Conservation (phyloP, 495 filamentous ascomycete species). For the Rusavskia elegans region DNA sequence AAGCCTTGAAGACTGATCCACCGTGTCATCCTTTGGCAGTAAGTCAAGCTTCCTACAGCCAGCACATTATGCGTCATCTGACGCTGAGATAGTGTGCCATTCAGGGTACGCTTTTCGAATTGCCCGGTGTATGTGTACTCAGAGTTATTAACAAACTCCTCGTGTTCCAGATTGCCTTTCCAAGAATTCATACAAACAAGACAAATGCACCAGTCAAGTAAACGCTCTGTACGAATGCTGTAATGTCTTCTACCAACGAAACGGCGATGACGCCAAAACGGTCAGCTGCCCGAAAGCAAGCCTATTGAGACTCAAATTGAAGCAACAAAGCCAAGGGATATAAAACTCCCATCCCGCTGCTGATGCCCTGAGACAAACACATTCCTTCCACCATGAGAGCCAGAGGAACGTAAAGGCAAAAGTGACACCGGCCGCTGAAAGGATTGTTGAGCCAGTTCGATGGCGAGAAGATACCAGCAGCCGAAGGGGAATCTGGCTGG, state of each 20-base stretch:
- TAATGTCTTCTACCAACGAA: conserved; percentile 66
- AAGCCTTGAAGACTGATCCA: conserved; percentile 58
- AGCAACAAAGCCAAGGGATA: conserved; percentile 46
- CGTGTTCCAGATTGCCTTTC: conserved; percentile 53
- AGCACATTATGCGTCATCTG: conserved; percentile 1
- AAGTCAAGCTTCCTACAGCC: conserved; percentile 23
- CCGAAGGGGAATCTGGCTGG: too few species aligned
- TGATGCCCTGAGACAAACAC: too few species aligned
- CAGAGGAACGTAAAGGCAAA: too few species aligned
- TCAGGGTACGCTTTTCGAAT: conserved; percentile 42
- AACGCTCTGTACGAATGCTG: conserved; percentile 95
- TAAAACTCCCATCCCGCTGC: neutral
- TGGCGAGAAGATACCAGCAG: too few species aligned
- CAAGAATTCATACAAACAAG: conserved; percentile 77
- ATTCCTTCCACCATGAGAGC: too few species aligned
- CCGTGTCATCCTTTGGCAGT: conserved; percentile 84
- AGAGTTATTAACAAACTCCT: conserved; percentile 7
- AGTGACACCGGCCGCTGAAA: too few species aligned
- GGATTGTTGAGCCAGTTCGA: too few species aligned
- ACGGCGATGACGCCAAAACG: conserved; percentile 61
- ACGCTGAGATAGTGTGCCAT: conserved; percentile 55
- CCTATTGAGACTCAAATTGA: conserved; percentile 72
- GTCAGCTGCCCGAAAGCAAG: conserved; percentile 75
- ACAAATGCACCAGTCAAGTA: conserved; percentile 63
- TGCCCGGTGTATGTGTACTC: neutral